Evolutionary conservation across 2,329 filamentous ascomycete genomes (phyloP), one percentile per base, ranked within the genome.

Genomic region (Fusarium falciforme): DNA sequence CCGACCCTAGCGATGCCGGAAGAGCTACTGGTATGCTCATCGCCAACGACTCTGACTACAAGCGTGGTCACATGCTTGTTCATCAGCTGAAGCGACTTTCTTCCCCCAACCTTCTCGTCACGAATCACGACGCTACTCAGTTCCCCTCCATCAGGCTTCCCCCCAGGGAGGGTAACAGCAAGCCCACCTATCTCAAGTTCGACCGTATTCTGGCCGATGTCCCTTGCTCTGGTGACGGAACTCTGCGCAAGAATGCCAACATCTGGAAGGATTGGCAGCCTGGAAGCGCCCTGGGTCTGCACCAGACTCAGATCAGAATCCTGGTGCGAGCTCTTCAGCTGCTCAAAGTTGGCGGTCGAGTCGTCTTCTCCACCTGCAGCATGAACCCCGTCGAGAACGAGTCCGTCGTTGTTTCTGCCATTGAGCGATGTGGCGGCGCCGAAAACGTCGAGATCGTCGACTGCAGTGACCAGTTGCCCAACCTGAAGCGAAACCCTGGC

Each of bases 301-400:
- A 98, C 83, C 85, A 91, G 36, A 97, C 94, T 2, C 96, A 99
- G 84, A 89, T 94, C 52, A 89, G 96, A 55, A 99, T 99, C 76
- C 87, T 99, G 58, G 93, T 97, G 66, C 92, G 96, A 71, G 94
- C 96, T 35, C 88, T 99, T 61, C 96, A 98, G 84, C 94, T 99
- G 91, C 90, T 99, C 75, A 98, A 98, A 87, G 93, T 94, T 65
- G 96, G 96, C 44, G 96, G 96, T 61, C 91, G 95, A 72, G 94
- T 98, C 31, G 96, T 99, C 61, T 99, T 98, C 85, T 98, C 96
- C 4, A 99, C 96, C 22, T 99, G 96, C 88, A 98, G 95, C 83
- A 94, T 99, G 93, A 99, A 99, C 84, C 96, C 96, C 0, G 91
- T 98, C 31, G 96, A 99, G 86, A 98, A 99, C 79, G 96, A 99